A percentile compares a stretch with the other conserved stretches of the same genome.
These are phyloP conservation scores for Coemansia sp. DNA, from an alignment of 192 early-diverging fungal genomes.

Conservation along the genomic window DNA sequence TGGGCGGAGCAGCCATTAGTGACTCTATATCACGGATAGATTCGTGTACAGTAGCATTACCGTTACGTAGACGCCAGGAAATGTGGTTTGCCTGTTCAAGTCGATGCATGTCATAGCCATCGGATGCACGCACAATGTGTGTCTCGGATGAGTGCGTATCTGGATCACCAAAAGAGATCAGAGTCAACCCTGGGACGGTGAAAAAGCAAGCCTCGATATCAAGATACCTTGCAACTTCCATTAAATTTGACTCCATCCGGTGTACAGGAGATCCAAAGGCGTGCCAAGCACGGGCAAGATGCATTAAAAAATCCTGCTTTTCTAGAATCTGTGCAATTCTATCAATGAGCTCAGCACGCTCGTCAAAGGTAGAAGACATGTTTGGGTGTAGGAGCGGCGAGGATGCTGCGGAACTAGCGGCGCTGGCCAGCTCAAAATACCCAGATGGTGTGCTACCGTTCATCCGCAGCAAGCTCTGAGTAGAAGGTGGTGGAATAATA, in stretches of 20 bases:
- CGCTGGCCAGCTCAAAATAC: conserved; percentile 16
- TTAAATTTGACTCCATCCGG: conserved; percentile 60
- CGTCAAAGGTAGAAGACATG: conserved; percentile 2
- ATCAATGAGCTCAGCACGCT: conserved; percentile 22
- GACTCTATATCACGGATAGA: conserved; percentile 59
- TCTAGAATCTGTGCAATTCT: conserved; percentile 62
- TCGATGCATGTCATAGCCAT: conserved; percentile 63
- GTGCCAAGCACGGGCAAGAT: conserved; percentile 61
- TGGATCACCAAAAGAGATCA: conserved; percentile 64
- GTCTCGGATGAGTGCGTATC: conserved; percentile 71
- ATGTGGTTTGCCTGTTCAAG: conserved; percentile 61
- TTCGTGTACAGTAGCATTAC: conserved; percentile 57
- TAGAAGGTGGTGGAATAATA: conserved; percentile 35
- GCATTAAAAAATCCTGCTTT: conserved; percentile 61
- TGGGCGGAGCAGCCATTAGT: conserved; percentile 42
- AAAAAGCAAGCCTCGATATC: conserved; percentile 62
- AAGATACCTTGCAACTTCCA: conserved; percentile 55
- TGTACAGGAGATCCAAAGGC: conserved; percentile 64
- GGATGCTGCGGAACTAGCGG: neutral
- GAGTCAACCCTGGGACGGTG: conserved; percentile 64
- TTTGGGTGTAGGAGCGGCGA: conserved; percentile 1
- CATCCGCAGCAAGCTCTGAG: conserved; percentile 24
- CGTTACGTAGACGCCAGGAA: conserved; percentile 58
- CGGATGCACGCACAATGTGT: conserved; percentile 60
- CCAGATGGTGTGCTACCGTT: conserved; percentile 15